Evolutionary conservation across 164 flowering plant species (phyloP).

Genomic region (Magnolia changhungtana): DNA sequence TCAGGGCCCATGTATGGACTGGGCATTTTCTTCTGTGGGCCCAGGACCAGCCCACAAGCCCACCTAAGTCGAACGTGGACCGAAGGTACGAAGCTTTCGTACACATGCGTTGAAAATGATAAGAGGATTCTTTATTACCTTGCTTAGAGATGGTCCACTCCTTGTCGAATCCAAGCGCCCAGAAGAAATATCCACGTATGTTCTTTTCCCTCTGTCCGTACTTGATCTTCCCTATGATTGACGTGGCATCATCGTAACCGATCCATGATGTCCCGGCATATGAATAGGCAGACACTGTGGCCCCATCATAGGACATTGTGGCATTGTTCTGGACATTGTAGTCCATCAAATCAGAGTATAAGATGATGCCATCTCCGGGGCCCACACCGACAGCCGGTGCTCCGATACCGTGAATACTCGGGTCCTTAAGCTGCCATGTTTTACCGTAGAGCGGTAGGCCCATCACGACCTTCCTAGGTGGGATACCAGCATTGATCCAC

Average conservation of each 20-base stretch:
- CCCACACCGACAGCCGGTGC: conserved; percentile 35
- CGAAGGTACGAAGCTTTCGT: too few species aligned
- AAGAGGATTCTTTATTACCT: conserved; percentile 7
- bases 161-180: conserved; percentile 26
- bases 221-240: conserved; percentile 14
- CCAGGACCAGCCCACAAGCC: too few species aligned
- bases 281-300: conserved; percentile 17
- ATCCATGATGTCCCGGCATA: conserved; percentile 22
- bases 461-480: conserved; percentile 27
- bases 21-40: too few species aligned
- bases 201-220: conserved; percentile 5
- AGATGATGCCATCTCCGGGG: conserved; percentile 23
- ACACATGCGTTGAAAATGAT: neutral
- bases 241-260: conserved; percentile 23
- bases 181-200: conserved; percentile 29
- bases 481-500: conserved; percentile 27
- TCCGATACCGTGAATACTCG: conserved; percentile 23
- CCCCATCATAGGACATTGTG: conserved; percentile 16
- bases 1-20: too few species aligned
- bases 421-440: conserved; percentile 32
- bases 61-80: too few species aligned
- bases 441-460: conserved; percentile 34
- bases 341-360: conserved; percentile 11
- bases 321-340: conserved; percentile 19
- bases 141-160: conserved; percentile 21